Evolutionary conservation across 2,329 filamentous ascomycete genomes (phyloP), one percentile per base, ranked within the genome.

Genomic region (Cordyceps cicadae): DNA sequence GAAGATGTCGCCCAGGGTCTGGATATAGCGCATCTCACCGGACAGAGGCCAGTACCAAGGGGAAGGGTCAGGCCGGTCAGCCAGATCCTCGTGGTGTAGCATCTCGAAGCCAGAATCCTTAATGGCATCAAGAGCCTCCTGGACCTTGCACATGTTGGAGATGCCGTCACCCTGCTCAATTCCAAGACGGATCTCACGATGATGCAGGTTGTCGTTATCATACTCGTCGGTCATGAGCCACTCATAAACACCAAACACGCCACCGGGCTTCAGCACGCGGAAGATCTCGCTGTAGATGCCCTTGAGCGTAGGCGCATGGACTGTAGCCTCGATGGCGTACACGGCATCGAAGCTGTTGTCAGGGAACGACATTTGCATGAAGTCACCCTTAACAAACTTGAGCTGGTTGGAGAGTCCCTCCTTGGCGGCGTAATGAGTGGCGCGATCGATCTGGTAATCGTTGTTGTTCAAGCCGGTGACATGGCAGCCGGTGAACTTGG

Each of bases 141-240:
- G 84, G 62, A 94, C 82, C 74, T 83, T 89, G 74, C 92, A 89
- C 91, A 97, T 96, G 78, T 96, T 95, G 66, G 90, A 90, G 70
- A 97, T 96, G 66, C 92, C 92, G 71, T 96, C 87, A 70, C 92
- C 92, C 72, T 90, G 86, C 80, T 97, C 92, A 65, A 97, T 96
- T 66, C 88, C 91, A 17, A 96, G 84, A 62, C 92, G 89, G 70
- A 96, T 93, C 70, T 88, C 84, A 64, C 90, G 87, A 79, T 96
- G 92, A 68, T 87, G 81, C 1, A 88, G 75, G 80, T 96, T 89
- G 64, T 87, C 79, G 72, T 94, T 92, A 79, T 96, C 87, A 76
- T 95, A 97, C n/a, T 86, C 79, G 64, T 96, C 91, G 14, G 91
- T 96, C 92, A 97, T 96, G 69, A 96, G 80, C 92, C 92, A 96